Evolutionary conservation across 2,329 filamentous ascomycete species (phyloP), one percentile per base, ranked within the genome.

Genomic region (Aspergillus sp.): DNA sequence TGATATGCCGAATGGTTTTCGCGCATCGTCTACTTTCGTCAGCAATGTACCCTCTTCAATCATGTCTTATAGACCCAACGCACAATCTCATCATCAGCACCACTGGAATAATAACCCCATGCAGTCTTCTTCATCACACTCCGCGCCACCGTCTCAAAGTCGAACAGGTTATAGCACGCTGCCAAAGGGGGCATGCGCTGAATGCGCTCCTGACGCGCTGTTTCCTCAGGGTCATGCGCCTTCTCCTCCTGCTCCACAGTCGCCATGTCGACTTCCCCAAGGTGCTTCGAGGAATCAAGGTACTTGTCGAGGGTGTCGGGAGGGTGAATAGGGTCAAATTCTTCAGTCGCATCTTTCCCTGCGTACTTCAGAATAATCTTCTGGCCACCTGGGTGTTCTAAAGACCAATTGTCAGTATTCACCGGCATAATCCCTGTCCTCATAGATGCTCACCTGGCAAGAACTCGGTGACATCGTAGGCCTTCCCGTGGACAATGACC

Each of bases 361-460:
- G 90, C 90, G 72, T 96, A 95, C 74, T 95, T 95, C 55, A 98
- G 80, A 62, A 98, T 97, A 67, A 97, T 94, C 65, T 91, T 93
- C 56, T 83, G 79, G 33, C 88, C 90, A 52, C 90, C 90, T 20
- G 90, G 90, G 63, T 95, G 90, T 68, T 95, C 88, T 83, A 57
- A 15, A 30, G 17, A 13, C 3, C 22, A 7, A 19, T 39, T 54
- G 32, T 53, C 41, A 22, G 25, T 2, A 25, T 3, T 33, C 20
- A 17, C 1, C 7, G 5, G n/a, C 1, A 15, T 20, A 17, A 7
- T 19, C 25, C 9, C 25, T 3, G 10, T 1, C 2, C 10, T 17
- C 15, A 15, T 35, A 15, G 5, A 25, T 22, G 43, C 48, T 20
- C 66, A 83, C 84, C 84, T 46, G 86, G 85, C n/a, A 94, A 71